phyloP scores from a whole-genome alignment of 495 filamentous ascomycete species.

The Durotheca rogersii region DNA sequence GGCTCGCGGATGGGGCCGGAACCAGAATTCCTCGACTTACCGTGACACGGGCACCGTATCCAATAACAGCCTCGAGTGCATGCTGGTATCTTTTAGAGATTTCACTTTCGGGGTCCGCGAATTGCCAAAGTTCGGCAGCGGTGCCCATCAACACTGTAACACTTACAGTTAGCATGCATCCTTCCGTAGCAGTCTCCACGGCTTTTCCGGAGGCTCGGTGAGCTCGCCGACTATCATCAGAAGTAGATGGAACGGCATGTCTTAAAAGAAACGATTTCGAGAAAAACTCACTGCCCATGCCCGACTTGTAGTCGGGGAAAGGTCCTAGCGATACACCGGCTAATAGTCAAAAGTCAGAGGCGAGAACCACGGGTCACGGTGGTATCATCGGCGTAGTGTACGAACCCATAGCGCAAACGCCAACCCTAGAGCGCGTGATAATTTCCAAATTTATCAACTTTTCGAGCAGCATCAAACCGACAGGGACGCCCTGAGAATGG shows the following conservation, averaged over 20 bases:
- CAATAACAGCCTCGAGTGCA: conserved; percentile 68
- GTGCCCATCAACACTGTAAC: conserved; percentile 68
- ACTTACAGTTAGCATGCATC: conserved; percentile 4
- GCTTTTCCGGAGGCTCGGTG: too few relatives aligned
- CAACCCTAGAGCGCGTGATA: conserved; percentile 66
- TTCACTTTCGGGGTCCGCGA: conserved; percentile 72
- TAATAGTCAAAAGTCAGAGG: conserved; percentile 30
- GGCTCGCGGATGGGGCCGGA: not conserved
- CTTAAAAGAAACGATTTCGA: not conserved
- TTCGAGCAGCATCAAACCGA: conserved; percentile 88
- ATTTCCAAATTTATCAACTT: conserved; percentile 82
- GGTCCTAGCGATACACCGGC: conserved; percentile 93
- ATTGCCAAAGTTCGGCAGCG: conserved; percentile 90
- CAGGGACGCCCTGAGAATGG: conserved; percentile 94
- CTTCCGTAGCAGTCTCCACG: not conserved
- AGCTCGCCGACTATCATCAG: too few relatives aligned
- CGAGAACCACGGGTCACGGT: not conserved
- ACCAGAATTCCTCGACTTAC: conserved; percentile 15
- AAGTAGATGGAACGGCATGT: too few relatives aligned
- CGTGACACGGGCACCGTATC: conserved; percentile 77
- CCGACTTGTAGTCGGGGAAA: conserved; percentile 81
- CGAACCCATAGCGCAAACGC: conserved; percentile 79
- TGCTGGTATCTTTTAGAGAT: conserved; percentile 81
- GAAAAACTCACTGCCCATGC: conserved; percentile 50
- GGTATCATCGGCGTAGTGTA: not conserved